Conservation (phyloP, 2,329 filamentous ascomycete species). For the Arthrocladium fulminans region DNA sequence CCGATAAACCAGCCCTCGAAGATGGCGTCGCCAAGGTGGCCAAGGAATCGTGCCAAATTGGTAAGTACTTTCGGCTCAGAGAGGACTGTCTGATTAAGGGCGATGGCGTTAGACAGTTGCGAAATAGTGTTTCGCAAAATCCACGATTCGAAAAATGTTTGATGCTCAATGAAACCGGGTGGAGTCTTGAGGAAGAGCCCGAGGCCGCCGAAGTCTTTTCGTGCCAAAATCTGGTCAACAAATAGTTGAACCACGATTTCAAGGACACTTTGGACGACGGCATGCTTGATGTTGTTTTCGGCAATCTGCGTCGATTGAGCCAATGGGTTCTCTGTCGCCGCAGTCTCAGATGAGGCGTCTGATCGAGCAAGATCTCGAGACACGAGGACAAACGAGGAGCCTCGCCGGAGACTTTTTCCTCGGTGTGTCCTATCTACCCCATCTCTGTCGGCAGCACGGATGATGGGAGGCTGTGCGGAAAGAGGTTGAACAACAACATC, state of each 20-base stretch:
- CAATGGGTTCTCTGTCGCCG: constrained; percentile 7
- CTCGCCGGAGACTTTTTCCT: constrained; percentile 50
- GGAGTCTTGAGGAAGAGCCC: constrained; percentile 79
- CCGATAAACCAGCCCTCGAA: constrained; percentile 96
- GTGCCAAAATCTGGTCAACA: constrained; percentile 70
- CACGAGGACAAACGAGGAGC: constrained; percentile 85
- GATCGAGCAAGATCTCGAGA: constrained; percentile 35
- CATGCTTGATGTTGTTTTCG: constrained; percentile 50
- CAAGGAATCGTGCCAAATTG: constrained; percentile 72
- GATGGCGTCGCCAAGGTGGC: constrained; percentile 77
- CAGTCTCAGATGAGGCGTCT: not conserved
- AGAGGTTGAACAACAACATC: constrained; percentile 76
- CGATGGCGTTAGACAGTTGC: constrained; percentile 60
- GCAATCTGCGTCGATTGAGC: constrained; percentile 24
- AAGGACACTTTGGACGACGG: constrained; percentile 65
- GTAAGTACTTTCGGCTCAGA: constrained; percentile 75
- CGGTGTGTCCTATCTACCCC: constrained; percentile 36
- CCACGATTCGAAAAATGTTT: constrained; percentile 91
- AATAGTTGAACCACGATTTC: constrained; percentile 74
- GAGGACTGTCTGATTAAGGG: constrained; percentile 61
- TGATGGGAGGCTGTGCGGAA: constrained; percentile 56
- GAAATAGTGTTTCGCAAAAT: constrained; percentile 66
- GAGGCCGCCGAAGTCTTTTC: constrained; percentile 87
- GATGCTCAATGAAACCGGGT: constrained; percentile 86
- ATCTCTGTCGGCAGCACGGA: constrained; percentile 61